Percentiles rank a stretch among this genome's conserved stretches.
Conservation (phyloP, 768 basidiomycete species). For the Daedaleopsis sinensis region DNA sequence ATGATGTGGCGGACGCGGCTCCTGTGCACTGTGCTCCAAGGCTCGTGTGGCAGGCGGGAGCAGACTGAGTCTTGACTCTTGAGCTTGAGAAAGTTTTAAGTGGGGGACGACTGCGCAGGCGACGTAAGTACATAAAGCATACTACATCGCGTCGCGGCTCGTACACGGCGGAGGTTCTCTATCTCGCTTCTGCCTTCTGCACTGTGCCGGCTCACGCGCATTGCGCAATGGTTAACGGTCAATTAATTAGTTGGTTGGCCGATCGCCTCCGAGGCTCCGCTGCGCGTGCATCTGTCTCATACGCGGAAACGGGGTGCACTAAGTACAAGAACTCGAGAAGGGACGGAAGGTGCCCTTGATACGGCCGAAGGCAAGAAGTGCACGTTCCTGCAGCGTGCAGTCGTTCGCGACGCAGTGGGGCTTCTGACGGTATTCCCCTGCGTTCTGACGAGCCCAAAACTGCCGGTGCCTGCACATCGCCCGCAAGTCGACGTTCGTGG, state of each 20-base stretch:
- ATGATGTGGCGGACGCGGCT: neutral
- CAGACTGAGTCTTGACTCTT: no score
- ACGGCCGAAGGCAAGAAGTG: constrained; percentile 4
- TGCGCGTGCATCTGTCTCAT: neutral
- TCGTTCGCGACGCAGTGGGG: neutral
- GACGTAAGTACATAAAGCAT: no score
- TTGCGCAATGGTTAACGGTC: neutral
- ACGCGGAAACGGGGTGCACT: neutral
- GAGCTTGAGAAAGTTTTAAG: no score
- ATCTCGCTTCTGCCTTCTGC: neutral
- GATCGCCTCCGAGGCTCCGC: neutral
- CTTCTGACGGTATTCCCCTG: no score
- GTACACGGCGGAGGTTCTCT: no score
- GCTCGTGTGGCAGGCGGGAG: neutral
- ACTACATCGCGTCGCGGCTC: no score
- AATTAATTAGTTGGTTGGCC: neutral
- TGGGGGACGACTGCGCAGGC: no score
- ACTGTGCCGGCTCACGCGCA: neutral
- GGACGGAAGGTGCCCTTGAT: constrained; percentile 15
- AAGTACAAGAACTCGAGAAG: neutral
- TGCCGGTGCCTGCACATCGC: no score
- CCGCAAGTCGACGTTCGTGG: no score
- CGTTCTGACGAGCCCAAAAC: no score
- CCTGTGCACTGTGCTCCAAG: neutral
- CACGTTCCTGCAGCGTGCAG: neutral